Base-by-base conservation (phyloP, 768 basidiomycete species). In the Myochromella boudieri region DNA sequence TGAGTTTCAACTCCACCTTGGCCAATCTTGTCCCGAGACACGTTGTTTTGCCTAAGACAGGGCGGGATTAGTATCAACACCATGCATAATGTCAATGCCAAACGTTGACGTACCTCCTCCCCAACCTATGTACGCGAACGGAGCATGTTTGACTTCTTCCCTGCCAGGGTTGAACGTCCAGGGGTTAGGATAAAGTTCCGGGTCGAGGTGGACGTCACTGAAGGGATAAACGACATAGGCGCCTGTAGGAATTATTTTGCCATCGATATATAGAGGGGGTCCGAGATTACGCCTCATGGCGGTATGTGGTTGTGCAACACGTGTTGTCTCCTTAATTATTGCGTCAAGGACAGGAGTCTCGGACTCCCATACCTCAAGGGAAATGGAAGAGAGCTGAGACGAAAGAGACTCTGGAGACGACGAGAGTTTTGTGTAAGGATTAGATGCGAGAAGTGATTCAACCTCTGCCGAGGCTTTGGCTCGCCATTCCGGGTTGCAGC, bases 241-340 rank as follows among this genome's bases (percentile, higher is more conserved):
- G 46, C 86, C 87, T 17, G 83, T 81, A 25, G 85, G 85, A 24
- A 91, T 77, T 29, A 75, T 66, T 65, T 82, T 85, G 51, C 79
- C 79, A 66, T 83, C 78, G 54, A 91, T 83, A 56, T 81, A 74
- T 27, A 81, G 65, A 47, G 85, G 83, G 55, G 84, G 84, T 14
- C 87, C 87, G 48, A 87, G 67, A 62, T 90, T 89, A 49, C 84
- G 78, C 60, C 88, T 78, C 85, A 89, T 87, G 47, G 87, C 87
- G 1, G 80, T 79, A 64, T 89, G 86, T 33, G 87, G 85, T 70
- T 89, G 85, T 8, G 87, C 86, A 37, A 90, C 68, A 29, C 87
- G 83, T 18, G 87, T 79, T 27, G 87, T 88, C 67, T 91, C 87
- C 54, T 78, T 78, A 58, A 90, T 82, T 57, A 89, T 71, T 37